Base-by-base conservation (phyloP, 257 asterid species). In the Penstemon newberryi region DNA sequence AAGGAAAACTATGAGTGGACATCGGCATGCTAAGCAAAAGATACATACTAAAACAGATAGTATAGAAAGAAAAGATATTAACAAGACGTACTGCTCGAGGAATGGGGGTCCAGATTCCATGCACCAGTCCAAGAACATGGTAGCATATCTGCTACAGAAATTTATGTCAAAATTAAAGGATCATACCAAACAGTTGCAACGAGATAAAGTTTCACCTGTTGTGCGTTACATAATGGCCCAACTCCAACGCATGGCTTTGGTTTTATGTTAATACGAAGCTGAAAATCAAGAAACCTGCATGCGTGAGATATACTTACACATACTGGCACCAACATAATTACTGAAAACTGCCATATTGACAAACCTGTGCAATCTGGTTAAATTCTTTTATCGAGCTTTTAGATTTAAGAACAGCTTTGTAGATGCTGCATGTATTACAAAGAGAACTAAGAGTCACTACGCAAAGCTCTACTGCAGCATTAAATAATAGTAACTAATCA, bases 71-170 rank as follows among this genome's bases (percentile, higher is more conserved):
- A 69, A 45, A 15, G 50, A 59, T 73, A 59, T 66, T 55, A 52
- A 72, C 49, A 72, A 63, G 65, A 69, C 90, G 56, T 86, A 92
- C 98, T 66, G 98, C 87, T 75, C 93, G 92, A 71, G 98, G 98
- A 62, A 89, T 84, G 43, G 98, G 98, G 12, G 91, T 87, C 98
- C 96, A 92, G 75, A 92, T 87, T 80, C 85, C 94, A 81, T 92
- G 98, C 25, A 86, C 95, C 71, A 92, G 86, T 70, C 96, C 98
- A 74, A 92, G 96, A 77, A 92, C 87, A 80, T 92, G 96, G 82
- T 92, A 92, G 84, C 98, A 89, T 76, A 89, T 92, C 98, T 91
- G 78, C 59, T 53, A 13, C 54, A 58, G 37, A 72, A 76, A 63
- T 56, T 77, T 39, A 61, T 8, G 73, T 69, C 40, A 77, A 72